A percentile compares a stretch with the other conserved stretches of the same genome.
phyloP scores from a whole-genome alignment of 352 stramenopile genomes.

The Globisporangium spinosum region DNA sequence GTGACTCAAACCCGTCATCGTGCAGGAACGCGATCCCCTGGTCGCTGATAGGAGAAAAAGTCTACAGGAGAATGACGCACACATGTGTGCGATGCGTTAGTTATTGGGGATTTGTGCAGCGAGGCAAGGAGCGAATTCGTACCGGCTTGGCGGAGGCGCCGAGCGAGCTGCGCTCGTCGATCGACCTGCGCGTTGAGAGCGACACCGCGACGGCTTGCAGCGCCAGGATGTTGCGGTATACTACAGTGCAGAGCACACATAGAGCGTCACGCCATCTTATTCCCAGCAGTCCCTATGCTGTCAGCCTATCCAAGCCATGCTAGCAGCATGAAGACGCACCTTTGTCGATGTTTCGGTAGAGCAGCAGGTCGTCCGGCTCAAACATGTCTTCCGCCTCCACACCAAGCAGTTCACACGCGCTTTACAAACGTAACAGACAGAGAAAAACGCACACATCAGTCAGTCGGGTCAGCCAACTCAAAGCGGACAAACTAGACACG shows the following conservation, averaged over 20 bases:
- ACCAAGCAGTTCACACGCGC: conserved; percentile 63
- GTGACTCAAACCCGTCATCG: conserved; percentile 39
- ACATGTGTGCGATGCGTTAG: background rate
- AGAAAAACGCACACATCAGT: background rate
- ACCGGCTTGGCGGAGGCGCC: conserved; percentile 22
- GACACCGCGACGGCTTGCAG: conserved; percentile 67
- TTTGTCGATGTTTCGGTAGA: conserved; percentile 57
- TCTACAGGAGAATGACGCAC: conserved; percentile 15
- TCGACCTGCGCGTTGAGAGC: conserved; percentile 74
- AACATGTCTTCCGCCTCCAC: conserved; percentile 62
- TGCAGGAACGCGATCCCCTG: conserved; percentile 38
- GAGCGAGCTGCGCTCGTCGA: conserved; percentile 73
- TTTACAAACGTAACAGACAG: conserved; percentile 18
- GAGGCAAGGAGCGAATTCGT: background rate
- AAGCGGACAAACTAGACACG: background rate
- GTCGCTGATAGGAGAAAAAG: conserved; percentile 44
- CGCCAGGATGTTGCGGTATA: conserved; percentile 77
- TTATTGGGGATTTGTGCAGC: background rate
- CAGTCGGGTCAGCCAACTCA: background rate
- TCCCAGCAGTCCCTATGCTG: background rate
- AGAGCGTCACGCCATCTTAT: background rate
- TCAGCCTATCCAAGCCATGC: background rate
- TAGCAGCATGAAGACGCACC: conserved; percentile 30
- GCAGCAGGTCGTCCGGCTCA: conserved; percentile 65
- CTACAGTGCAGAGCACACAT: conserved; percentile 24